These are phyloP conservation scores for Hyphopichia buzzinii DNA, from an alignment of 1,139 yeast genomes.

Conservation along the genomic window DNA sequence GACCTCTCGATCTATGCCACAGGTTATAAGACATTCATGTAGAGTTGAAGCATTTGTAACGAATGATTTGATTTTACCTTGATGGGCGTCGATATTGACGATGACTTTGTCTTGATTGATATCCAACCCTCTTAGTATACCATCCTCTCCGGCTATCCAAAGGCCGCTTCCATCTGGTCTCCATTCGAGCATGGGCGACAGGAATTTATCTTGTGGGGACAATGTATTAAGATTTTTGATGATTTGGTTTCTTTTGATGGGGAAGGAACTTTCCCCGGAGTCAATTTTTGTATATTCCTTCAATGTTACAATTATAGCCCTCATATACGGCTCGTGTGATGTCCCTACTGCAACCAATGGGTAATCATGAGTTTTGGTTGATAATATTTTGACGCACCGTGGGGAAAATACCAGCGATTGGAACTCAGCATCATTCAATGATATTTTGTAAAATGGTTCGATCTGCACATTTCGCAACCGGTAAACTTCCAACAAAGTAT, in stretches of 20 bases:
- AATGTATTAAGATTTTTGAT: slow-evolving; percentile 56
- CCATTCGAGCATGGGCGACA: slow-evolving; percentile 52
- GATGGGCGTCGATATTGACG: slow-evolving; percentile 28
- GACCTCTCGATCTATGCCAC: slow-evolving; percentile 45
- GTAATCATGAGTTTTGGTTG: slow-evolving; percentile 9
- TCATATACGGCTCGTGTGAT: slow-evolving; percentile 74
- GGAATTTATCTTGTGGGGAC: slow-evolving; percentile 71
- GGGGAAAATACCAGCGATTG: slow-evolving; percentile 68
- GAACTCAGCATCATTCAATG: slow-evolving; percentile 75
- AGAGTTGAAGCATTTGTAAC: slow-evolving; percentile 25
- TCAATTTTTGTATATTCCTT: slow-evolving; percentile 23
- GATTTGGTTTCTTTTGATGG: slow-evolving; percentile 42
- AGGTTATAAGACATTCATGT: slow-evolving; percentile 39
- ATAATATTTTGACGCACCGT: slow-evolving; percentile 38
- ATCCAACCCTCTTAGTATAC: slow-evolving; percentile 59
- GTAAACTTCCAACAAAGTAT: slow-evolving; percentile 54
- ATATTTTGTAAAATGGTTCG: slow-evolving; percentile 42
- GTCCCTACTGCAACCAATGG: slow-evolving; percentile 58
- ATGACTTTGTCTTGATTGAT: slow-evolving; percentile 23
- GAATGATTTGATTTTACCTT: slow-evolving; percentile 51
- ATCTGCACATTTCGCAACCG: slow-evolving; percentile 15
- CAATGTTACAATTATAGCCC: slow-evolving; percentile 53
- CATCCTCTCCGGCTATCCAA: slow-evolving; percentile 74
- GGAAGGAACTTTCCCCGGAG: slow-evolving; percentile 5
- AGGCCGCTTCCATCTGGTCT: slow-evolving; percentile 45